phyloP scores from a whole-genome alignment of 1,284 basidiomycete genomes.

The Fistulinella staudtii region DNA sequence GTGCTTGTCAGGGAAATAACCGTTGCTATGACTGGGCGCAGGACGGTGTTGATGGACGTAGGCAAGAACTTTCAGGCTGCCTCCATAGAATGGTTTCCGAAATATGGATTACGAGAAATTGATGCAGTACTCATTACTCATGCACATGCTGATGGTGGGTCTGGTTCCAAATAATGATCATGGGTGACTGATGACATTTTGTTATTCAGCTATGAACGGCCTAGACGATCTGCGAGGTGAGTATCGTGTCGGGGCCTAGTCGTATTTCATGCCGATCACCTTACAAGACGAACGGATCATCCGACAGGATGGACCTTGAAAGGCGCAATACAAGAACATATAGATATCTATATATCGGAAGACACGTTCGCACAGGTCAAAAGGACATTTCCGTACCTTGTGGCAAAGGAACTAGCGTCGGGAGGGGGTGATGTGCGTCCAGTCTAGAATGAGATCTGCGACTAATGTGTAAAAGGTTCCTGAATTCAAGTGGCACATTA shows the following conservation, averaged over 20 bases:
- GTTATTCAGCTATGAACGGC: constrained; percentile 77
- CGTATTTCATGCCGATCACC: constrained; percentile 1
- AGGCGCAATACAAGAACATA: constrained; percentile 60
- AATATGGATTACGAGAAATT: constrained; percentile 66
- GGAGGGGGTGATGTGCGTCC: constrained; percentile 81
- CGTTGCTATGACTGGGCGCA: too few relatives aligned
- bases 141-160: constrained; percentile 71
- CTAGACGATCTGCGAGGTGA: constrained; percentile 76
- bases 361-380: constrained; percentile 63
- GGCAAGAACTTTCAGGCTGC: constrained; percentile 78
- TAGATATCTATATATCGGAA: constrained; percentile 69
- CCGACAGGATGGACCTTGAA: constrained; percentile 68
- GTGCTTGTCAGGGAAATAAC: constrained; percentile 4
- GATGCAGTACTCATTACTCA: constrained; percentile 79
- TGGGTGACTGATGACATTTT: too few relatives aligned
- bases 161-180: background rate
- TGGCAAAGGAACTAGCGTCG: constrained; percentile 69
- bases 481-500: constrained; percentile 76
- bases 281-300: too few relatives aligned
- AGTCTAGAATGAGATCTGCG: too few relatives aligned
- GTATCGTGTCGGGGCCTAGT: constrained; percentile 15
- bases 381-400: constrained; percentile 72
- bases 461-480: too few relatives aligned
- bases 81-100: constrained; percentile 78
- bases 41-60: constrained; percentile 74